These are phyloP conservation scores for Psilocybe mexicana DNA, from an alignment of 1,284 basidiomycete genomes.

Conservation along the genomic window DNA sequence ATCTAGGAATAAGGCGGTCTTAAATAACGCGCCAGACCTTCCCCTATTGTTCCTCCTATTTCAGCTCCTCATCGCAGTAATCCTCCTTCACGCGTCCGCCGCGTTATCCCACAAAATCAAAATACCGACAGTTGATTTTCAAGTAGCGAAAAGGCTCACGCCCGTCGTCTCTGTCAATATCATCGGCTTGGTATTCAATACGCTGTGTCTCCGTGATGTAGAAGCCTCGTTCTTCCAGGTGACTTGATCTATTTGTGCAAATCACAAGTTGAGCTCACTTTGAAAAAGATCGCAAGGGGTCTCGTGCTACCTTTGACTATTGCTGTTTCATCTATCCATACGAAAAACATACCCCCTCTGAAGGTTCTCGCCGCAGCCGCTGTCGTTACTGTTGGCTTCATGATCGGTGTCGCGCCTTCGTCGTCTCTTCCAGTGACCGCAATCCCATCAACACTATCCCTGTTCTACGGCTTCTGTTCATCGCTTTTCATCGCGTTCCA, in stretches of 20 bases:
- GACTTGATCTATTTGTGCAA: background rate
- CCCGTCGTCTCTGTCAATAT: slow-evolving; percentile 71
- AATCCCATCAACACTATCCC: slow-evolving; percentile 53
- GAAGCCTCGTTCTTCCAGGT: slow-evolving; percentile 81
- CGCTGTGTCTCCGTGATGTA: slow-evolving; percentile 71
- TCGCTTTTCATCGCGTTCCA: slow-evolving; percentile 75
- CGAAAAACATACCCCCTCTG: slow-evolving; percentile 45
- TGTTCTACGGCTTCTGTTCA: slow-evolving; percentile 69
- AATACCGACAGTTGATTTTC: slow-evolving; percentile 53
- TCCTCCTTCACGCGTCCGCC: slow-evolving; percentile 57
- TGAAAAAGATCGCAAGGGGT: slow-evolving; percentile 71
- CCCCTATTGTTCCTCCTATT: slow-evolving; percentile 70
- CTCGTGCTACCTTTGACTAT: slow-evolving; percentile 79
- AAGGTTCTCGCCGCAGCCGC: slow-evolving; percentile 55
- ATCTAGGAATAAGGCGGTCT: slow-evolving; percentile 70
- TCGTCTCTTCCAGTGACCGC: slow-evolving; percentile 38
- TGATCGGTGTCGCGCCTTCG: slow-evolving; percentile 60
- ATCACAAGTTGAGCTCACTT: slow-evolving; percentile 4
- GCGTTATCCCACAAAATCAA: slow-evolving; percentile 49
- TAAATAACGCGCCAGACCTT: slow-evolving; percentile 64
- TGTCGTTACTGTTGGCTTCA: slow-evolving; percentile 62
- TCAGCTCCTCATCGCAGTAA: slow-evolving; percentile 69
- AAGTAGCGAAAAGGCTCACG: slow-evolving; percentile 55
- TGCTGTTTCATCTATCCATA: slow-evolving; percentile 54
- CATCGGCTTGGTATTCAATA: slow-evolving; percentile 75